Evolutionary conservation across 2,329 filamentous ascomycete species (phyloP).

Genomic region (Diplocarpon mali): DNA sequence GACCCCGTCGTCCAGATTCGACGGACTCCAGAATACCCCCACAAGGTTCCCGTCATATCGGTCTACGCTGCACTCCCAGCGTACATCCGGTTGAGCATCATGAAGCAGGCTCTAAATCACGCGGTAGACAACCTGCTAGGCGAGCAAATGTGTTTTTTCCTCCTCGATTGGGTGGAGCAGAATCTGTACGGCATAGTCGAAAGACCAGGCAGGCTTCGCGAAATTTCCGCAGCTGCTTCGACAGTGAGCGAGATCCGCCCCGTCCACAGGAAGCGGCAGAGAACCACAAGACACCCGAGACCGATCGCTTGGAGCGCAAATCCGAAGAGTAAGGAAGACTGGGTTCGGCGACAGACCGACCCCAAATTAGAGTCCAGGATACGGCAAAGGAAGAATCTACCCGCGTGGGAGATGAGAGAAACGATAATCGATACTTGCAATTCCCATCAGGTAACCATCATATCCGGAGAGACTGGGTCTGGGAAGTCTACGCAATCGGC

Average conservation of each 20-base stretch:
- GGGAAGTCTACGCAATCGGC: conserved; percentile 96
- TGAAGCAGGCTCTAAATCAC: conserved; percentile 64
- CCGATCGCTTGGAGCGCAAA: conserved; percentile 55
- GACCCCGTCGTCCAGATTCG: conserved; percentile 55
- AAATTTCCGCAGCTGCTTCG: conserved; percentile 70
- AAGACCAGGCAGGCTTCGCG: conserved; percentile 70
- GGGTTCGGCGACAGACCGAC: conserved; percentile 55
- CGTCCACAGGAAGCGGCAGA: conserved; percentile 21
- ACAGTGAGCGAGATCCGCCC: conserved; percentile 42
- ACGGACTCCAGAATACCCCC: conserved; percentile 64
- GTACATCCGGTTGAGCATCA: conserved; percentile 84
- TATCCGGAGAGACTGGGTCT: conserved; percentile 92
- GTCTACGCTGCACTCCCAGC: conserved; percentile 66
- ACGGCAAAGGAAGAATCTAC: conserved; percentile 58
- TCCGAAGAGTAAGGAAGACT: conserved; percentile 50
- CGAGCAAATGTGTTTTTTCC: conserved; percentile 83
- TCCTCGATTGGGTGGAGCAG: conserved; percentile 85
- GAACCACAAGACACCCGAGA: conserved; percentile 37
- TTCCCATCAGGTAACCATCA: conserved; percentile 80
- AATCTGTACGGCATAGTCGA: conserved; percentile 75
- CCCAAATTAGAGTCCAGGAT: conserved; percentile 66
- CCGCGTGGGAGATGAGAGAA: conserved; percentile 78
- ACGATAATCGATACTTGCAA: conserved; percentile 66
- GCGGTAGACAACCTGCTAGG: conserved; percentile 61
- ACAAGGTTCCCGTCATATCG: conserved; percentile 54